A percentile compares a stretch with the other conserved stretches of the same genome.
These are phyloP conservation scores for Blastobotrys malaysiensis DNA, from an alignment of 1,139 yeast genomes.

Conservation along the genomic window DNA sequence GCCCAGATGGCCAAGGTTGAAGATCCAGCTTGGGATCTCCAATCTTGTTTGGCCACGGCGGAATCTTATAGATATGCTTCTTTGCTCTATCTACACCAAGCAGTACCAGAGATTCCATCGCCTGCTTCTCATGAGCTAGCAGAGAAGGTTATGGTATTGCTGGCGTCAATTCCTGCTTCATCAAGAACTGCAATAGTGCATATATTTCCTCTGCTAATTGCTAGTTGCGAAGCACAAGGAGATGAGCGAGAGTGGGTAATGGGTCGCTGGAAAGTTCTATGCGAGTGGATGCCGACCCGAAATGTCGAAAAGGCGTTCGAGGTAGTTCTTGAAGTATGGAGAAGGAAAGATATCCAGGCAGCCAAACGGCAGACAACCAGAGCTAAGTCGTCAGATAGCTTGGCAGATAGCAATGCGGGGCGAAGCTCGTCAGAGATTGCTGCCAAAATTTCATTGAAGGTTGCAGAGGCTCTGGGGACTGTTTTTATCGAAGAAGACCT, in stretches of 20 bases:
- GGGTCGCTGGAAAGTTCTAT: slow-evolving; percentile 52
- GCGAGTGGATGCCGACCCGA: slow-evolving; percentile 56
- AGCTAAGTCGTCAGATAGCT: background rate
- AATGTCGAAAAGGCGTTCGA: slow-evolving; percentile 60
- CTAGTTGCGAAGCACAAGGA: slow-evolving; percentile 60
- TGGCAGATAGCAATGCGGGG: background rate
- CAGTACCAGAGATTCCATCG: slow-evolving; percentile 63
- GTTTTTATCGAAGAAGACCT: background rate
- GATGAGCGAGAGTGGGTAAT: slow-evolving; percentile 61
- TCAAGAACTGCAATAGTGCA: slow-evolving; percentile 54
- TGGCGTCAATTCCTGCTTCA: slow-evolving; percentile 59
- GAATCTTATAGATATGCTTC: slow-evolving; percentile 61
- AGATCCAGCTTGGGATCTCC: slow-evolving; percentile 49
- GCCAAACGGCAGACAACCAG: slow-evolving; percentile 14
- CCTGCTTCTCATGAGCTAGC: slow-evolving; percentile 51
- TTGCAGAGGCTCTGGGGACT: slow-evolving; percentile 8
- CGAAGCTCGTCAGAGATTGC: slow-evolving; percentile 12
- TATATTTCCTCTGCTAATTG: slow-evolving; percentile 57
- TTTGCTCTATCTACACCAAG: slow-evolving; percentile 56
- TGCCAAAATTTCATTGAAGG: slow-evolving; percentile 9
- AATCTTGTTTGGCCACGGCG: slow-evolving; percentile 61
- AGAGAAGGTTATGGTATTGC: slow-evolving; percentile 51
- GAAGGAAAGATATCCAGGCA: slow-evolving; percentile 42
- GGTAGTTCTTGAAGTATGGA: slow-evolving; percentile 69
- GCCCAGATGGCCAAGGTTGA: slow-evolving; percentile 35